Percentiles rank a stretch among this genome's conserved stretches.
These are phyloP conservation scores for Fusarium phyllophilum DNA, from an alignment of 2,329 filamentous ascomycete species.

Conservation along the genomic window DNA sequence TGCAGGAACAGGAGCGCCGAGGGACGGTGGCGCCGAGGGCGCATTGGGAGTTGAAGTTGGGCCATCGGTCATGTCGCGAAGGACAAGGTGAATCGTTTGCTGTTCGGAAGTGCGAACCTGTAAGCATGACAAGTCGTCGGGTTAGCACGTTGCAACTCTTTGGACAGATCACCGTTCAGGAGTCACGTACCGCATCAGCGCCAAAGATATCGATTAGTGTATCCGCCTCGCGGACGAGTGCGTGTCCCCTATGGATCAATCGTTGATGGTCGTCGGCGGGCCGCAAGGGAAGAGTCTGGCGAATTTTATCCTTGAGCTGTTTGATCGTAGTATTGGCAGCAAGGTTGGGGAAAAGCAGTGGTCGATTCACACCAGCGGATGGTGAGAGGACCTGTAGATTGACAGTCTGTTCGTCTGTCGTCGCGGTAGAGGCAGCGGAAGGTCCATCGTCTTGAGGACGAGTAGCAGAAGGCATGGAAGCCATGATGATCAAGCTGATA, in stretches of 20 bases:
- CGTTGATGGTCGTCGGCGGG: conserved; percentile 66
- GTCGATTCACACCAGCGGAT: conserved; percentile 62
- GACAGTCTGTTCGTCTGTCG: conserved; percentile 54
- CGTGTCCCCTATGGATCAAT: conserved; percentile 69
- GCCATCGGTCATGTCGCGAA: conserved; percentile 53
- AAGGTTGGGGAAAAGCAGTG: conserved; percentile 60
- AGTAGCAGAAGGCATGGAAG: conserved; percentile 49
- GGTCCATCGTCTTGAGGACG: conserved; percentile 37
- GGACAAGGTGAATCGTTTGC: conserved; percentile 65
- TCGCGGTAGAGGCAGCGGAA: conserved; percentile 22
- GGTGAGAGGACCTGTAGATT: conserved; percentile 70
- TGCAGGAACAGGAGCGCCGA: conserved; percentile 10
- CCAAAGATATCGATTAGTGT: conserved; percentile 68
- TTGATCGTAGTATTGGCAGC: conserved; percentile 63
- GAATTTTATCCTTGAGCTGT: conserved; percentile 68
- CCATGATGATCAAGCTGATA: conserved; percentile 49
- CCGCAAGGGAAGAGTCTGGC: conserved; percentile 59
- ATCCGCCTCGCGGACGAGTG: conserved; percentile 64
- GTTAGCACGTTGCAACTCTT: conserved; percentile 36
- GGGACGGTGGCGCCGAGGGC: conserved; percentile 25
- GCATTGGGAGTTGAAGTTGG: conserved; percentile 40
- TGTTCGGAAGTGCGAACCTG: conserved; percentile 58
- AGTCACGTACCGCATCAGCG: conserved; percentile 56
- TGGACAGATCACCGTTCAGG: neutral
- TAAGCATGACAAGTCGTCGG: neutral